Base-by-base conservation (phyloP, 75 land plant species). In the Larix kaempferi region DNA sequence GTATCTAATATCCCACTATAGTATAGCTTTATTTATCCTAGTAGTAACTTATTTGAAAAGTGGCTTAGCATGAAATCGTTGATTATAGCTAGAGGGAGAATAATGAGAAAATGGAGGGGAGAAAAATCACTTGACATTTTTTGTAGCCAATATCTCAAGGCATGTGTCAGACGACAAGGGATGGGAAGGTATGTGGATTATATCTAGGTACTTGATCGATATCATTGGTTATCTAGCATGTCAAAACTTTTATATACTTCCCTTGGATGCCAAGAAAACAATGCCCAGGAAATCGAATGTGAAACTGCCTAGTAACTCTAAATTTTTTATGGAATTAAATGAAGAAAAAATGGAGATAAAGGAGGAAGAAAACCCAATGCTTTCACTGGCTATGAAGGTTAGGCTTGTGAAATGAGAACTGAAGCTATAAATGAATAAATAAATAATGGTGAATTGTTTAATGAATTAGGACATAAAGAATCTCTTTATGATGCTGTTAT, bases 31-130 rank as follows among this genome's bases (percentile, higher is more conserved):
- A 29, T 66, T 66, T 35, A 66, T 37, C n/a, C 71, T 37, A 66
- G 19, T 66, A 17, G 19, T 15, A 66, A 17, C 37, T 33, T 1
- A 66, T 66, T 66, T 35, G 4, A 19, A 29, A 17, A 66, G 37
- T 66, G 41, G 19, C 71, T 29, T 14, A 44, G 49, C 49, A 6
- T 37, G 49, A 37, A 37, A 73, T 73, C 3, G 3, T 25, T 73
- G 11, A 23, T 73, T 11, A 73, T 57, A 73, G 75, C 17, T 49
- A 57, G 57, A 52, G 75, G 26, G 29, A 49, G 17, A 55, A 23
- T 73, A 73, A 21, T 52, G n/a, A 73, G 74, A 73, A 49, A 73
- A 73, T 21, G n/a, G 57, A 73, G 26, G 57, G 74, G 74, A 44
- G 74, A 73, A 55, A 73, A 73, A 10, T 54, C 74, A 29, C 33